Conservation (phyloP, 345 rosid genomes). For the Citrus sp. region DNA sequence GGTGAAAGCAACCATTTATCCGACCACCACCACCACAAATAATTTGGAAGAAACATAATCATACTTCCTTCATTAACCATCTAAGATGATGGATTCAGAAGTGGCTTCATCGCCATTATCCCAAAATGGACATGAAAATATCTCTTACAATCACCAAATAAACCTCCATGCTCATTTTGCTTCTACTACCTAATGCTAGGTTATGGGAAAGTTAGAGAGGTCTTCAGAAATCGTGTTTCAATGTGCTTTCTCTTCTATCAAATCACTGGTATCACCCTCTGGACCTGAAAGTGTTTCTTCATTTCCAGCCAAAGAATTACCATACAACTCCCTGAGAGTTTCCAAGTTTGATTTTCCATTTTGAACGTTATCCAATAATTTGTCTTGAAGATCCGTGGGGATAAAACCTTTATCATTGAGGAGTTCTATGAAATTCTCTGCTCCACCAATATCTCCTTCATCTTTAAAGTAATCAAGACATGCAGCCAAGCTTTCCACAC, state of each 20-base stretch:
- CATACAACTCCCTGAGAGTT: background rate
- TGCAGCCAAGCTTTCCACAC: slow-evolving; percentile 7
- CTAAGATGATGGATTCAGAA: background rate
- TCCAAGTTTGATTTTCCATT: background rate
- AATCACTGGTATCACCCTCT: no score
- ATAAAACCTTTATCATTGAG: slow-evolving; percentile 16
- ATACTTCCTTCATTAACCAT: background rate
- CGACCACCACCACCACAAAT: no score
- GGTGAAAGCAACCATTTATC: no score
- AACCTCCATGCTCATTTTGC: background rate
- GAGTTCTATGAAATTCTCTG: slow-evolving; percentile 18
- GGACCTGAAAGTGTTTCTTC: no score
- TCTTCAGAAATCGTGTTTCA: no score
- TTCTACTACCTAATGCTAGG: background rate
- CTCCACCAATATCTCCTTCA: slow-evolving; percentile 15
- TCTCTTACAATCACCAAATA: background rate
- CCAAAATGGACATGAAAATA: background rate
- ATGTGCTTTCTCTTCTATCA: no score
- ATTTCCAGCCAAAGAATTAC: background rate
- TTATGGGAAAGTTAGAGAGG: background rate
- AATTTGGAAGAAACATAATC: no score
- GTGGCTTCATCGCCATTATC: background rate
- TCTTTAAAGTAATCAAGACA: slow-evolving; percentile 30
- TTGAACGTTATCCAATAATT: slow-evolving; percentile 17
- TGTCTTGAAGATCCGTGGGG: slow-evolving; percentile 12